Evolutionary conservation across 305 asterid species (phyloP).

Genomic region (Solanum chacoense): DNA sequence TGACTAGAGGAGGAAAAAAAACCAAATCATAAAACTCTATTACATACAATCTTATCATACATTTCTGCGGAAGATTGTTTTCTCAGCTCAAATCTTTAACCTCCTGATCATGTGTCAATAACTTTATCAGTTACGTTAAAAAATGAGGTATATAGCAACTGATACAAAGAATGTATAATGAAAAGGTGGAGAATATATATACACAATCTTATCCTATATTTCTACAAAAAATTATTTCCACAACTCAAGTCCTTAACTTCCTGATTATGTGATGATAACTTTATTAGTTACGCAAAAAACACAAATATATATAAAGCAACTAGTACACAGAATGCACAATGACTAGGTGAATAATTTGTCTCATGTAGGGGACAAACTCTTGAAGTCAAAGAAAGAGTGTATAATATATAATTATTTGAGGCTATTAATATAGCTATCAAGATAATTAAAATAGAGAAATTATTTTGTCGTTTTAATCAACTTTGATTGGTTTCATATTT

Average conservation of each 20-base stretch:
- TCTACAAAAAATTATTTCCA: neutral
- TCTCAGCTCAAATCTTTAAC: neutral
- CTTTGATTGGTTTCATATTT: neutral
- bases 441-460: neutral
- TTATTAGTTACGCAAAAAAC: neutral
- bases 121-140: too few relatives aligned
- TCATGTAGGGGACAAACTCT: neutral
- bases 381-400: neutral
- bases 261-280: too few relatives aligned
- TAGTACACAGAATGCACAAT: neutral
- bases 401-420: neutral
- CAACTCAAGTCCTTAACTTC: too few relatives aligned
- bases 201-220: neutral
- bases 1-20: neutral
- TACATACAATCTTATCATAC: too few relatives aligned
- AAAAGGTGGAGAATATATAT: neutral
- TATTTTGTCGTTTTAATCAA: neutral
- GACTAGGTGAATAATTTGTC: neutral
- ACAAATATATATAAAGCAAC: too few relatives aligned
- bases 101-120: neutral
- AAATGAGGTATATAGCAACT: too few relatives aligned
- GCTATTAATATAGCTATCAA: neutral
- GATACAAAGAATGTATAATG: too few relatives aligned
- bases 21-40: neutral
- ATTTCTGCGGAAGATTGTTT: neutral